Conservation (phyloP, 495 filamentous ascomycete species). For the Sphaerosporella brunnea region DNA sequence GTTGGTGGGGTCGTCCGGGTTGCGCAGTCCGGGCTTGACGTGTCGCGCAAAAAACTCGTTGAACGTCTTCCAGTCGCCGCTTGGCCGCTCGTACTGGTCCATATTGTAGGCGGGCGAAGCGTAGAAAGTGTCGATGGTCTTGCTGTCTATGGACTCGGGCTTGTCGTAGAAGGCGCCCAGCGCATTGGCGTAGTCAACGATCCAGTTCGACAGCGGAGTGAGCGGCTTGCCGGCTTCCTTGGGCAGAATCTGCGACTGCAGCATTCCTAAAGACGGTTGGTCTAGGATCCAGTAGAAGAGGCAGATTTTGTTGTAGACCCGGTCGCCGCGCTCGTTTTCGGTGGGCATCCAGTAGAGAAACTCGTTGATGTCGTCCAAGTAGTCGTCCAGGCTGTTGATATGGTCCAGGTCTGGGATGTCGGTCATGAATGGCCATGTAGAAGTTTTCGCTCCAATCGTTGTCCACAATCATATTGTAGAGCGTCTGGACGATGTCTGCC, state of each 20-base stretch:
- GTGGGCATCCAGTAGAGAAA: slow-evolving; percentile 25
- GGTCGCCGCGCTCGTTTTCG: slow-evolving; percentile 17
- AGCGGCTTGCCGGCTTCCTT: slow-evolving; percentile 8
- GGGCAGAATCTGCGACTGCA: slow-evolving; percentile 20
- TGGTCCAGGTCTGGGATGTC: slow-evolving; percentile 11
- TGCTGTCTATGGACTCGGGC: slow-evolving; percentile 15
- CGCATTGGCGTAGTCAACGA: slow-evolving; percentile 22
- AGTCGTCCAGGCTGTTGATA: slow-evolving; percentile 12
- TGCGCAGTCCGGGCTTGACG: slow-evolving; percentile 16
- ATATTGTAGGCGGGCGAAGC: slow-evolving; percentile 16
- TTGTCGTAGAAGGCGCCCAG: slow-evolving; percentile 27
- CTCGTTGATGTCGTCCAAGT: slow-evolving; percentile 16
- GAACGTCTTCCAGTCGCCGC: slow-evolving; percentile 25
- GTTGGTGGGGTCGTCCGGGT: slow-evolving; percentile 13
- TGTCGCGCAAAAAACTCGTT: slow-evolving; percentile 26
- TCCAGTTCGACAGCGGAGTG: slow-evolving; percentile 26
- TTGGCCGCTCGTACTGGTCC: slow-evolving; percentile 17
- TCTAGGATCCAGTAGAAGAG: slow-evolving; percentile 27
- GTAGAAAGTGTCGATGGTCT: slow-evolving; percentile 22
- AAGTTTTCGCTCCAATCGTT: slow-evolving; percentile 14
- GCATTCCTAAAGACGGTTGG: slow-evolving; percentile 13
- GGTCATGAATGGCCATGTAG: slow-evolving; percentile 10
- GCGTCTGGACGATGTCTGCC: slow-evolving; percentile 8
- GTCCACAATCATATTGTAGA: slow-evolving; percentile 8
- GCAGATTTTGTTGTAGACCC: slow-evolving; percentile 21